Percentiles rank a stretch among this genome's conserved stretches.
phyloP scores from a whole-genome alignment of 306 rosid genomes.

The Prunus mira region DNA sequence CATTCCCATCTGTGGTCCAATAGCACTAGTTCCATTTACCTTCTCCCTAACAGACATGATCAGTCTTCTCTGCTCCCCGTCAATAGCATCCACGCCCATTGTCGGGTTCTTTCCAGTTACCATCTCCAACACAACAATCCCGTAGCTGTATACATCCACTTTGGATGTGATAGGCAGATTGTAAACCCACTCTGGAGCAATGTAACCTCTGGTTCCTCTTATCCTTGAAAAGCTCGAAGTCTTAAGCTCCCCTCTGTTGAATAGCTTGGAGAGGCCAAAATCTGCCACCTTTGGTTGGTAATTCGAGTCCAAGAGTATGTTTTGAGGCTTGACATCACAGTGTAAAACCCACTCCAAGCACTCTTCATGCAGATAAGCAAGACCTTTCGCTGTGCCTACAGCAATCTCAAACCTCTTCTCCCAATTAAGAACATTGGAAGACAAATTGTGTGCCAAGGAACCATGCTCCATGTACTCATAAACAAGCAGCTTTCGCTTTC shows the following conservation, averaged over 20 bases:
- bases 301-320: constrained; percentile 48
- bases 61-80: constrained; percentile 30
- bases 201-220: constrained; percentile 66
- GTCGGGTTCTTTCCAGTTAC: constrained; percentile 42
- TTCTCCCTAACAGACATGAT: constrained; percentile 41
- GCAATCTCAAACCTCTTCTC: constrained; percentile 46
- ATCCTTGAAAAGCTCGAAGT: constrained; percentile 37
- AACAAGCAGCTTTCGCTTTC: constrained; percentile 55
- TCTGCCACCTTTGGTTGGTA: constrained; percentile 62
- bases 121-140: constrained; percentile 61
- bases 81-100: neutral
- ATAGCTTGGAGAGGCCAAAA: constrained; percentile 53
- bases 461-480: constrained; percentile 55
- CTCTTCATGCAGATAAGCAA: constrained; percentile 65
- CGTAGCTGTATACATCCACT: constrained; percentile 66
- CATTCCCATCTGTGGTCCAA: constrained; percentile 34
- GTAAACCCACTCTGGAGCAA: constrained; percentile 70
- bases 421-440: constrained; percentile 39
- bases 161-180: constrained; percentile 56
- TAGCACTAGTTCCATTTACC: neutral
- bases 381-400: constrained; percentile 49
- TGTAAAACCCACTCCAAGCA: constrained; percentile 78
- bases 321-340: constrained; percentile 70
- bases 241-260: constrained; percentile 33
- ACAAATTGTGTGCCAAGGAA: constrained; percentile 36